These are phyloP conservation scores for Vitis hybrid DNA, from an alignment of 177 flowering plant species.

Conservation along the genomic window DNA sequence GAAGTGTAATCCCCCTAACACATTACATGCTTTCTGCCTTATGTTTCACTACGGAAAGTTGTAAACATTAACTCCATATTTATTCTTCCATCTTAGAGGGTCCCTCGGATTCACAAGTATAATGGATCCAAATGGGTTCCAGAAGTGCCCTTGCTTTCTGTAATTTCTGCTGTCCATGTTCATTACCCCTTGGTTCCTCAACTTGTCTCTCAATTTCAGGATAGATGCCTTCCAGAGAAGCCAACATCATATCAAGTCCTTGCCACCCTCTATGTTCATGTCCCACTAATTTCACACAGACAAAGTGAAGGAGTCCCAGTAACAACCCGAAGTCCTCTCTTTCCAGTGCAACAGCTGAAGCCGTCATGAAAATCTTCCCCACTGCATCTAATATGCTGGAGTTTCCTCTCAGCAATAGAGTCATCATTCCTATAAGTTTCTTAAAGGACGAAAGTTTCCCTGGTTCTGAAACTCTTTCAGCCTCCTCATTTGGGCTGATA, in stretches of 20 bases:
- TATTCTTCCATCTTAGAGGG: conserved; percentile 12
- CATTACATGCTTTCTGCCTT: not conserved
- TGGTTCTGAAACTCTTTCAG: conserved; percentile 13
- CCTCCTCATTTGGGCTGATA: conserved; percentile 32
- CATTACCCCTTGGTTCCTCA: conserved; percentile 31
- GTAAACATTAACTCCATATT: not conserved
- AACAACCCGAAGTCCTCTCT: conserved; percentile 54
- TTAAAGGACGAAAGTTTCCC: conserved; percentile 37
- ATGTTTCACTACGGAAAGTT: not conserved
- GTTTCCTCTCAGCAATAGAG: conserved; percentile 42
- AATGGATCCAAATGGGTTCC: conserved; percentile 49
- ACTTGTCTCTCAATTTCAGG: conserved; percentile 41
- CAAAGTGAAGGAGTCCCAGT: conserved; percentile 64
- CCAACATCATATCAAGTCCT: conserved; percentile 52
- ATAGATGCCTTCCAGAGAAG: conserved; percentile 45
- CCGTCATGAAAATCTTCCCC: conserved; percentile 50
- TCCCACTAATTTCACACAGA: conserved; percentile 58
- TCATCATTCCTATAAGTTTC: conserved; percentile 46
- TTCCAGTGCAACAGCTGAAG: conserved; percentile 40
- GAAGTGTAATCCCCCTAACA: no score
- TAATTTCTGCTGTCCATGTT: conserved; percentile 37
- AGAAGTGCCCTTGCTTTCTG: conserved; percentile 44
- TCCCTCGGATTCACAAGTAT: conserved; percentile 14
- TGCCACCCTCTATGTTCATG: conserved; percentile 45
- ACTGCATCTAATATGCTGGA: conserved; percentile 53